Evolutionary conservation across 495 filamentous ascomycete genomes (phyloP).

Genomic region (Xylaria intraflava): DNA sequence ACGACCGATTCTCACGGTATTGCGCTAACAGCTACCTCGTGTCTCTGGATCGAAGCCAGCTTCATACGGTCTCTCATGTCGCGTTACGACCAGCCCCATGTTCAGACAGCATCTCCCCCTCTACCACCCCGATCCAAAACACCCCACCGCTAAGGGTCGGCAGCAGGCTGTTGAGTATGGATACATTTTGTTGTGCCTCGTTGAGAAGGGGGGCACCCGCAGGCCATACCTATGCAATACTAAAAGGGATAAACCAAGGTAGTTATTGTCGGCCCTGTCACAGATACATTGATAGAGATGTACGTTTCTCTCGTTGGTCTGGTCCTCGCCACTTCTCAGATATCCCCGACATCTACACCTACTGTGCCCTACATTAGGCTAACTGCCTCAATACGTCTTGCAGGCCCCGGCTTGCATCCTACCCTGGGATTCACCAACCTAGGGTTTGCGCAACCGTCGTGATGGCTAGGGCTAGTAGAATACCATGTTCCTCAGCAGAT

Average conservation of each 20-base stretch:
- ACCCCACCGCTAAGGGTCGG: not conserved
- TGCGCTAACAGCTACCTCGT: not conserved
- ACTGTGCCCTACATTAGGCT: slow-evolving; percentile 9
- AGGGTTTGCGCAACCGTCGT: slow-evolving; percentile 5
- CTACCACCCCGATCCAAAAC: too few species aligned
- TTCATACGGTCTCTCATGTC: not conserved
- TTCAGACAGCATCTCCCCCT: not conserved
- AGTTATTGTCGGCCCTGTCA: not conserved
- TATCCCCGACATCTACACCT: slow-evolving; percentile 1
- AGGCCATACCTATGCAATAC: slow-evolving; percentile 6
- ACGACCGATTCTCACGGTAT: not conserved
- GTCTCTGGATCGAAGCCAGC: not conserved
- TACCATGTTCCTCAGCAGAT: slow-evolving; percentile 1
- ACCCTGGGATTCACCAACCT: slow-evolving; percentile 5
- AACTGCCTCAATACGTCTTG: slow-evolving; percentile 15
- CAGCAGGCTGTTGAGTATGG: not conserved
- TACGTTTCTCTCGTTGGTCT: slow-evolving; percentile 9
- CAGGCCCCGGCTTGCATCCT: slow-evolving; percentile 17
- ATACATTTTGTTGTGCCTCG: not conserved
- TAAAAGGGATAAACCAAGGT: not conserved
- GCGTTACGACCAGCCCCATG: not conserved
- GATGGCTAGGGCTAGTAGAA: slow-evolving; percentile 6
- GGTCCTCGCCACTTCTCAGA: slow-evolving; percentile 9
- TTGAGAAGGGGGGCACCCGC: not conserved
- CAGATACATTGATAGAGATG: slow-evolving; percentile 5